phyloP scores from a whole-genome alignment of 1,284 basidiomycete genomes.

The Rhodotorula sp. region DNA sequence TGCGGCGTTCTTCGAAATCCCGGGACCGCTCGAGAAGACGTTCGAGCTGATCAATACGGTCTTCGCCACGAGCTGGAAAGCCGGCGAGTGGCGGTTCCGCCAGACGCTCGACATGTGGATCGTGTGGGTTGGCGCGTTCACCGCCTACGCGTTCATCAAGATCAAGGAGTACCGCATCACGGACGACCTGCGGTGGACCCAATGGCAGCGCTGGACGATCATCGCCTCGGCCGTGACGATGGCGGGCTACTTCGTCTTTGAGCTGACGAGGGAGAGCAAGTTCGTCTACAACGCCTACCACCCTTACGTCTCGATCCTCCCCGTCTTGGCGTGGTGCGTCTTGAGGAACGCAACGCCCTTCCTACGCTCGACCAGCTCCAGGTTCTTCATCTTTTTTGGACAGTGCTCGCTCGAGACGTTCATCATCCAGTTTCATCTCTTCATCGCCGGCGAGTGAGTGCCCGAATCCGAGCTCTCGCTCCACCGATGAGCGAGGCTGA shows the following conservation, averaged over 20 bases:
- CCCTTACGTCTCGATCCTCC: constrained; percentile 75
- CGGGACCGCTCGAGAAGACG: constrained; percentile 61
- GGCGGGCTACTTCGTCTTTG: constrained; percentile 77
- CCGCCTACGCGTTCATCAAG: constrained; percentile 71
- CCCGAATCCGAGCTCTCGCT: no score
- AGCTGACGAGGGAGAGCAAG: constrained; percentile 70
- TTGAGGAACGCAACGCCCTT: constrained; percentile 71
- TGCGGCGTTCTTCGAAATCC: constrained; percentile 65
- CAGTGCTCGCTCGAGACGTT: constrained; percentile 48
- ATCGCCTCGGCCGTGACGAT: constrained; percentile 58
- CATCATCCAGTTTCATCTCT: constrained; percentile 83
- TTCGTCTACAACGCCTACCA: constrained; percentile 82
- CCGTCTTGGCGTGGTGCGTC: constrained; percentile 68
- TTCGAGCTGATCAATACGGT: constrained; percentile 65
- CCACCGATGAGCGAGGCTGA: background rate
- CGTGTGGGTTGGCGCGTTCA: constrained; percentile 79
- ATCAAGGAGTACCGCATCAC: constrained; percentile 67
- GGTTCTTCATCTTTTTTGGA: constrained; percentile 73
- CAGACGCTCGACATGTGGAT: constrained; percentile 82
- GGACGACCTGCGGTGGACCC: constrained; percentile 66
- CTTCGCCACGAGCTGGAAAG: constrained; percentile 75
- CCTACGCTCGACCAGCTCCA: constrained; percentile 66
- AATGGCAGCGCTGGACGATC: constrained; percentile 55
- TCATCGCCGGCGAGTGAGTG: constrained; percentile 69
- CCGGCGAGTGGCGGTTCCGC: constrained; percentile 79